Evolutionary conservation across 768 basidiomycete genomes (phyloP).

Genomic region (Lentinula detonsa): DNA sequence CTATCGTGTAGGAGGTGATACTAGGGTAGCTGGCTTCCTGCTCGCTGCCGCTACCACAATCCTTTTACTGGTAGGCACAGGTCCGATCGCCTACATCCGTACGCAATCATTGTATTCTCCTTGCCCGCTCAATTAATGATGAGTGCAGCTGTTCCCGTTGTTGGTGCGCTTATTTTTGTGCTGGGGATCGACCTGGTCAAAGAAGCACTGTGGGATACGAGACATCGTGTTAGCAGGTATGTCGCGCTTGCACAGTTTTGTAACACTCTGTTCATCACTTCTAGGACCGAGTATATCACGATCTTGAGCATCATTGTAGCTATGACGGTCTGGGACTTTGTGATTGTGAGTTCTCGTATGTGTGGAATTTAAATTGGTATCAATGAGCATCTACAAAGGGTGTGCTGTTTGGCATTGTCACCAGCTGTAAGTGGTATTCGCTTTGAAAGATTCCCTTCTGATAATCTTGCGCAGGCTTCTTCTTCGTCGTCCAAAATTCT

Average conservation of each 20-base stretch:
- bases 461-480: slow-evolving; percentile 52
- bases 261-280: neutral
- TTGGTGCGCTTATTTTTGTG: slow-evolving; percentile 88
- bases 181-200: slow-evolving; percentile 92
- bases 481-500: slow-evolving; percentile 96
- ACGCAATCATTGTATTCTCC: slow-evolving; percentile 21
- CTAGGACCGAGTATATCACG: slow-evolving; percentile 74
- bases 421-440: slow-evolving; percentile 60
- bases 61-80: slow-evolving; percentile 78
- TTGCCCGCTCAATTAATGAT: neutral
- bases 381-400: slow-evolving; percentile 28
- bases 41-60: slow-evolving; percentile 69
- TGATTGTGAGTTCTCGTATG: slow-evolving; percentile 31
- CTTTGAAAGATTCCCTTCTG: neutral
- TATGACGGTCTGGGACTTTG: slow-evolving; percentile 95
- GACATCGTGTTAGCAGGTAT: slow-evolving; percentile 76
- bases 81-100: slow-evolving; percentile 91
- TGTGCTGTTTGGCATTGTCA: slow-evolving; percentile 85
- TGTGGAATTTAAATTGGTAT: too few species aligned
- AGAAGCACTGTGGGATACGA: slow-evolving; percentile 95
- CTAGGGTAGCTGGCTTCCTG: slow-evolving; percentile 77
- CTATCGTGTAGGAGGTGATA: slow-evolving; percentile 90
- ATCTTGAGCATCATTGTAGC: slow-evolving; percentile 82
- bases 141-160: slow-evolving; percentile 76
- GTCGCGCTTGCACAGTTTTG: slow-evolving; percentile 14